These are phyloP conservation scores for Aspergillus chevalieri DNA, from an alignment of 2,329 filamentous ascomycete species.

Conservation along the genomic window DNA sequence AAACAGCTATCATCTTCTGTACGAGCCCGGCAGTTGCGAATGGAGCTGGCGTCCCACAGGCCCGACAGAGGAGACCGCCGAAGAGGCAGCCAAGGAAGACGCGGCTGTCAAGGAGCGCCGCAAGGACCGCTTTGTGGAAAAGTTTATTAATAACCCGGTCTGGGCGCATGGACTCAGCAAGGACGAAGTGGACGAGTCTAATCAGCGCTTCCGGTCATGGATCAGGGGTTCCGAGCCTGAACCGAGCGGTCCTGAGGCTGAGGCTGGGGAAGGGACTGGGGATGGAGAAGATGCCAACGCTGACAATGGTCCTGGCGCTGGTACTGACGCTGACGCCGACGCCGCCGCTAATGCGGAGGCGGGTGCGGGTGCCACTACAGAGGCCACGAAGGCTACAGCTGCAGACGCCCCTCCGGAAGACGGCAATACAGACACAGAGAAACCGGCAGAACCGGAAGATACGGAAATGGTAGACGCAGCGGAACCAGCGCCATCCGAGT, in stretches of 20 bases:
- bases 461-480: conserved; percentile 33
- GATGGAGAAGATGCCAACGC: conserved; percentile 4
- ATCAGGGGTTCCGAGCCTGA: conserved; percentile 26
- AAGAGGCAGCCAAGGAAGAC: conserved; percentile 31
- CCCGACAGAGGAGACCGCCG: conserved; percentile 21
- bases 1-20: conserved; percentile 74
- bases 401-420: conserved; percentile 7
- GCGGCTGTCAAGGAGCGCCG: conserved; percentile 36
- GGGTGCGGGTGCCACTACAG: conserved; percentile 7
- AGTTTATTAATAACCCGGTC: conserved; percentile 47
- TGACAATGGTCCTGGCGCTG: conserved; percentile 2
- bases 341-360: conserved; percentile 12
- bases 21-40: conserved; percentile 63
- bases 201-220: conserved; percentile 45
- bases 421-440: background rate
- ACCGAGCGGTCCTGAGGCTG: conserved; percentile 4
- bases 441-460: conserved; percentile 7
- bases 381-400: conserved; percentile 9
- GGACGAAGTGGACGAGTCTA: conserved; percentile 44
- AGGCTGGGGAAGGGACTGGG: conserved; percentile 5
- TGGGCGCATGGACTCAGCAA: conserved; percentile 48
- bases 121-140: conserved; percentile 45
- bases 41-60: conserved; percentile 55
- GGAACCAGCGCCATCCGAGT: conserved; percentile 9
- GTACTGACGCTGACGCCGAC: background rate